Evolutionary conservation across 257 asterid genomes (phyloP), one percentile per base, ranked within the genome.

Genomic region (Eustoma russellianum): DNA sequence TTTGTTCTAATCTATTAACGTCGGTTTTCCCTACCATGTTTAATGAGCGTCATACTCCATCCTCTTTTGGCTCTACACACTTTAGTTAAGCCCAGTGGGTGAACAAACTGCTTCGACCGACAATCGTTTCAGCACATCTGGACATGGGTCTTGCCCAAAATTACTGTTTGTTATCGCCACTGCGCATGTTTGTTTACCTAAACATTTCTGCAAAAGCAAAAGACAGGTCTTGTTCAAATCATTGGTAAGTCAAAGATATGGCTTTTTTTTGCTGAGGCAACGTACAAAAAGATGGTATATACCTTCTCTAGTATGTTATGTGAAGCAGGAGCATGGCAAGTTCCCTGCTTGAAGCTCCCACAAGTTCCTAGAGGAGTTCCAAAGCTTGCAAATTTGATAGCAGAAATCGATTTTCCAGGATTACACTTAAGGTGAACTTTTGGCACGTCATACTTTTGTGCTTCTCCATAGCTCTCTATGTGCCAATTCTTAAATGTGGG

Each of bases 311-410:
- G 18, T 70, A 67, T 73, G 60, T 69, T 17, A 9, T 72, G 46
- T 1, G 98, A 82, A 50, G 77, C 63, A 44, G 93, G 68, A 70
- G 98, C 82, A 69, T 91, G 96, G 83, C 98, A 91, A 43, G 79
- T 52, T 74, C 98, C 98, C 69, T 75, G 77, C 78, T 76, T 80
- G 83, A 91, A 87, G 60, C 62, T 78, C 47, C 98, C 98, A 57
- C 98, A 91, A 24, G 84, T 82, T 52, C 98, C 98, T 1, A 66
- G 57, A 49, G 98, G 90, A 57, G 95, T 91, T 66, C 98, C 98
- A 17, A 87, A 91, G 85, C 98, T 91, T 10, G 98, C 98, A 71
- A 91, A 91, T 72, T 84, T 82, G 61, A 91, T 84, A 34, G 94
- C 68, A 55, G 96, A 70, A 55, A 91, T 91, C n/a, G 74, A 64